These are phyloP conservation scores for Ophiocordyceps camponoti-floridani DNA, from an alignment of 2,329 filamentous ascomycete species.

Conservation along the genomic window DNA sequence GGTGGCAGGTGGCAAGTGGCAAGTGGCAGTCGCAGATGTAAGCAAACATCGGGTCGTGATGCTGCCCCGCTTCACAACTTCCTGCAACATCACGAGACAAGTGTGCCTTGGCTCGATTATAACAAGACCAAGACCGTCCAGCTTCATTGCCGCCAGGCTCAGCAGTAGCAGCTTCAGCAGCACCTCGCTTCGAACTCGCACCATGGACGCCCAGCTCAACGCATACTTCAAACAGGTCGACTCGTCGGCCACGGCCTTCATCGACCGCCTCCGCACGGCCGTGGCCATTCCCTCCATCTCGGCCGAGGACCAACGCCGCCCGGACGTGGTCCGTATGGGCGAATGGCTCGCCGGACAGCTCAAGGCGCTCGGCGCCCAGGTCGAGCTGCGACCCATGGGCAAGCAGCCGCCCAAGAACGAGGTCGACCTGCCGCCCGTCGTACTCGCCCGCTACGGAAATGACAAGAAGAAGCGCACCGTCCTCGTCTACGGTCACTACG, in stretches of 20 bases:
- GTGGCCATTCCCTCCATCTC: constrained; percentile 95
- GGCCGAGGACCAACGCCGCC: constrained; percentile 71
- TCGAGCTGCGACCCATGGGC: constrained; percentile 73
- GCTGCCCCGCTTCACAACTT: neutral
- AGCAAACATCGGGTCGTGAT: neutral
- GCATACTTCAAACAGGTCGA: constrained; percentile 89
- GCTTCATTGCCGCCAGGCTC: no score
- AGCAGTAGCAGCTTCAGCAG: no score
- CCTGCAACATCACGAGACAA: neutral
- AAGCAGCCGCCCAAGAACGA: constrained; percentile 84
- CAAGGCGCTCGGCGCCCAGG: constrained; percentile 64
- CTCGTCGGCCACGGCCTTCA: constrained; percentile 59
- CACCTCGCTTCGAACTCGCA: constrained; percentile 42
- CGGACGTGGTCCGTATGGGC: constrained; percentile 93
- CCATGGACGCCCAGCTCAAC: constrained; percentile 83
- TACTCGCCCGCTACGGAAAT: constrained; percentile 81
- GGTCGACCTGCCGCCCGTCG: constrained; percentile 79
- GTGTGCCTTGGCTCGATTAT: no score
- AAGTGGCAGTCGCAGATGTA: no score
- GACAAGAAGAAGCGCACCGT: constrained; percentile 90
- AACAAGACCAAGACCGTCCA: no score
- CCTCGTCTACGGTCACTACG: constrained; percentile 95
- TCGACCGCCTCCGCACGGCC: constrained; percentile 75
- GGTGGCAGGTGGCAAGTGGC: no score
- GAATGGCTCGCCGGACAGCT: constrained; percentile 77